Base-by-base conservation (phyloP, 257 asterid species). In the Solanum gracilifrons region DNA sequence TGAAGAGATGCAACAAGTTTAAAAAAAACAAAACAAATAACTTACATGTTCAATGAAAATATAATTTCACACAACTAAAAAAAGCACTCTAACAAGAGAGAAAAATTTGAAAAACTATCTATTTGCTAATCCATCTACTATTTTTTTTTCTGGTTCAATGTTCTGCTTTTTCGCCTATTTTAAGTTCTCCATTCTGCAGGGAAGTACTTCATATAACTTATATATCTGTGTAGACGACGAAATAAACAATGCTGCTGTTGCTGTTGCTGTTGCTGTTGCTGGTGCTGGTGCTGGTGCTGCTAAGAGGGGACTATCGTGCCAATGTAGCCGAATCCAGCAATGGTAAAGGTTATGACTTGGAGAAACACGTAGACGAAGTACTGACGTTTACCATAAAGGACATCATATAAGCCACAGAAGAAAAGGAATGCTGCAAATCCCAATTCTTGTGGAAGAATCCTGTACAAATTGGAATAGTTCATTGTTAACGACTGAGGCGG, bases 401-500 rank as follows among this genome's bases (percentile, higher is more conserved):
- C 92, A 89, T 97, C 99, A 58, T 94, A 97, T 92, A 98, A 97
- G 58, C 98, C 99, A 31, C 98, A 93, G 80, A 94, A 77, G 97
- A 97, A 97, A 13, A 97, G 95, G 64, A 94, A 95, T 27, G 62
- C 92, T 1, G 98, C 99, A 11, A 95, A 93, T 74, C 96, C 98
- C 55, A 97, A 87, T 88, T 97, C 98, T 13, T 92, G 95, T 13
- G 94, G 20, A 23, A 87, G 96, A 75, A 97, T 90, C 87, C 99
- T 96, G 95, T 11, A 85, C 87, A 48, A 69, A 85, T 46, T 20
- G 5, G 32, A 51, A 82, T 8, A 31, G 35, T 43, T 73, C 29
- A 8, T 21, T 31, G 43, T 48, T 20, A 82, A 29, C 2, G 5
- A 36, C 31, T n/a, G 72, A 7, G 32, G 83, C 13, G 11, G 31